Base-by-base conservation (phyloP, 2,329 filamentous ascomycete species). In the Exophiala aquamarina region DNA sequence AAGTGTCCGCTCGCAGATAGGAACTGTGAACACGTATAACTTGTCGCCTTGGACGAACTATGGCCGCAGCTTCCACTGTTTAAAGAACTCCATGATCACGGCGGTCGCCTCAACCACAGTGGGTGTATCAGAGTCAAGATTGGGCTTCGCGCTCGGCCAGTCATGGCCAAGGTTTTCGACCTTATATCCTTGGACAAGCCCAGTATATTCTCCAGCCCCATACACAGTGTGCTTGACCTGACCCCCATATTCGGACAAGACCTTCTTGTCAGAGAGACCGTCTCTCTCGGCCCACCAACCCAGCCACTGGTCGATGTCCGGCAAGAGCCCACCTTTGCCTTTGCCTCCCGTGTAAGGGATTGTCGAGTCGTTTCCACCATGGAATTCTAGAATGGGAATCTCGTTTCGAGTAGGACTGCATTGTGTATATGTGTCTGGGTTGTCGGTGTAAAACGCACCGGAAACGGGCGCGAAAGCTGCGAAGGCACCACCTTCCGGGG, bases 391-490 rank as follows among this genome's bases (percentile, higher is more conserved):
- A 17, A 75, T 63, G 1, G 69, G 73, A 19, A 68, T 63, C n/a
- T 17, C 20, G 10, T 14, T 26, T 18, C 57, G 61, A 26, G 57
- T 57, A 45, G 50, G 62, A 13, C 57, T 65, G 47, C 66, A 69
- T 3, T 41, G 29, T 53, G 19, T 20, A 10, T 29, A 26, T 40
- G 36, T 20, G 4, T 23, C 33, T 33, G 63, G 43, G 3, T 57
- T 58, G 55, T 78, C 77, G 33, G 69, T 71, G 3, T 73, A 75
- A 4, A 71, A 28, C 42, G 43, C 36, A 19, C 38, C 73, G 2
- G 72, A 69, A 8, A 72, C 71, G 7, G 72, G 66, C 1, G 72
- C 74, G 52, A 79, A 78, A 1, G 75, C 75, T 5, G 75, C 74
- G 41, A 79, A 72, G 4, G 62, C 63, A 3, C 57, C 58, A 3